Evolutionary conservation across 805 yeast species (phyloP), one percentile per base, ranked within the genome.

Genomic region (Cyberlindnera galapagoensis): DNA sequence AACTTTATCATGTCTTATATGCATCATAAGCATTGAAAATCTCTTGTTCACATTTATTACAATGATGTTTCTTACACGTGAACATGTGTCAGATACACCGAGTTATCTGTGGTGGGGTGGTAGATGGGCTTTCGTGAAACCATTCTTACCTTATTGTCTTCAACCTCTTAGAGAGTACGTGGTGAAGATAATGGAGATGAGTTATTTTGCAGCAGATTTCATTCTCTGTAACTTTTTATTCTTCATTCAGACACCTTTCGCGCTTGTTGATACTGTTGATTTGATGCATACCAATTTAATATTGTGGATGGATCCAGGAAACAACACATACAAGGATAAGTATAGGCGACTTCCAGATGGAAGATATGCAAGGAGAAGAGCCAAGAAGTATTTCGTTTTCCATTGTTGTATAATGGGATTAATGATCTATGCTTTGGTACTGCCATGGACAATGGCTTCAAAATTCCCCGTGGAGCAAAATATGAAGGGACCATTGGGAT

Each of bases 81-180:
- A 85, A 47, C 68, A 68, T 43, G 69, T 65, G 36, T 74, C 69
- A 42, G 80, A 71, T 40, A 67, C 62, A 27, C 58, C 83, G 0
- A 82, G 79, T 45, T 52, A 70, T 22, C 79, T 88, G 3, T 80
- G 86, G 85, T 81, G 88, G 87, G 70, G 84, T 9, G 87, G 88
- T 0, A 72, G 67, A 35, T 81, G 90, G 90, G 47, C 69, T n/a
- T n/a, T n/a, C n/a, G n/a, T n/a, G n/a, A n/a, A n/a, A n/a, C n/a
- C n/a, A n/a, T n/a, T n/a, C n/a, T n/a, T n/a, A n/a, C n/a, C n/a
- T n/a, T n/a, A n/a, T n/a, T n/a, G n/a, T n/a, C n/a, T n/a, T n/a
- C 87, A 79, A 40, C 87, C 87, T 2, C 38, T 67, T 3, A 57
- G 90, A 45, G 90, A 80, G 49, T 71, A 61, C 31, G 35, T 71